Percentiles rank a stretch among this genome's conserved stretches.
Conservation (phyloP, 768 basidiomycete species). For the Mycena epipterygia region DNA sequence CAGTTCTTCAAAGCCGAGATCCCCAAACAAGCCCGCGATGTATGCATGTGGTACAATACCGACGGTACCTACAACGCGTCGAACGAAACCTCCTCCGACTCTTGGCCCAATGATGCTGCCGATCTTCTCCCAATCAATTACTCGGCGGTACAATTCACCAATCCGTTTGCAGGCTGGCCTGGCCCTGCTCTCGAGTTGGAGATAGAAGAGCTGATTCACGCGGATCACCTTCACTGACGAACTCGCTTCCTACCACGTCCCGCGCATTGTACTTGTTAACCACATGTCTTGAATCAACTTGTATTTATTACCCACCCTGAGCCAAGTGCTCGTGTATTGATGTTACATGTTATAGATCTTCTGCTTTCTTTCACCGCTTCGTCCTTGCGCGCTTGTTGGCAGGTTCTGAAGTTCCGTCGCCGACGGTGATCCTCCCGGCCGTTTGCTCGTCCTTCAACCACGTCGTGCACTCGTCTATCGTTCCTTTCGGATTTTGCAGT, state of each 20-base stretch:
- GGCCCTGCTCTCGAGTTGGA: constrained; percentile 5
- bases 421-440: constrained; percentile 58
- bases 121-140: constrained; percentile 11
- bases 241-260: neutral
- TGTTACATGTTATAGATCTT: constrained; percentile 20
- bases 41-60: constrained; percentile 19
- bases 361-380: constrained; percentile 31
- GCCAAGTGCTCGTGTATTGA: constrained; percentile 27
- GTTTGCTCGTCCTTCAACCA: constrained; percentile 76
- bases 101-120: neutral
- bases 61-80: constrained; percentile 10
- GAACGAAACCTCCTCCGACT: neutral
- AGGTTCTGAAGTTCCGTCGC: constrained; percentile 45
- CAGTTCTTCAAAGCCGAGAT: constrained; percentile 36
- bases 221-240: constrained; percentile 7
- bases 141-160: constrained; percentile 24
- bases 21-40: constrained; percentile 15
- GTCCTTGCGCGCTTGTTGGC: constrained; percentile 56
- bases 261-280: neutral
- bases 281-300: neutral
- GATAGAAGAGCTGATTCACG: constrained; percentile 14
- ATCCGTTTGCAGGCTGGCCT: constrained; percentile 22
- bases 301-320: constrained; percentile 17
- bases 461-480: constrained; percentile 73
- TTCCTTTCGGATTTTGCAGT: constrained; percentile 77